Conservation (phyloP, 805 yeast species). For the Cephaloascus albidus region DNA sequence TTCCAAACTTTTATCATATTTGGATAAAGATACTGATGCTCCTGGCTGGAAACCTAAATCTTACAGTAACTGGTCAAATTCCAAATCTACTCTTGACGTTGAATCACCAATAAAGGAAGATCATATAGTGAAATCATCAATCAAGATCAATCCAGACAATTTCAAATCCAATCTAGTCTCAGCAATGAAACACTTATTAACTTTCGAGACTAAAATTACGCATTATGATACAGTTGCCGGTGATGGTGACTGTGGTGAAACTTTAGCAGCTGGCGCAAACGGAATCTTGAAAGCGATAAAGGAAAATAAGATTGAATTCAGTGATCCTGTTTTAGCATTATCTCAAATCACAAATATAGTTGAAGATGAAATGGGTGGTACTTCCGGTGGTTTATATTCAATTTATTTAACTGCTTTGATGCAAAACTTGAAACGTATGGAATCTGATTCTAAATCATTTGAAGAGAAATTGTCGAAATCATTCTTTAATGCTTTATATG, state of each 20-base stretch:
- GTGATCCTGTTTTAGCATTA: conserved; percentile 49
- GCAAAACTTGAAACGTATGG: conserved; percentile 25
- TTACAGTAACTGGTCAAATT: conserved; percentile 12
- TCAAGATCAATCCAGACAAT: conserved; percentile 25
- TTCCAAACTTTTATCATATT: conserved; percentile 33
- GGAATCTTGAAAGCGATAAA: conserved; percentile 52
- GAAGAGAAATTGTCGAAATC: conserved; percentile 34
- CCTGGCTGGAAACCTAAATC: conserved; percentile 68
- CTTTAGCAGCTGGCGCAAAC: conserved; percentile 73
- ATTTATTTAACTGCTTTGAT: conserved; percentile 76
- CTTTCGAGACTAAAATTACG: conserved; percentile 71
- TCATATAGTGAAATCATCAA: conserved; percentile 14
- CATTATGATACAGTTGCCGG: conserved; percentile 84
- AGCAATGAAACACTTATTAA: conserved; percentile 18
- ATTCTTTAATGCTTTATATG: conserved; percentile 46
- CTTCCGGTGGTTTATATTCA: conserved; percentile 89
- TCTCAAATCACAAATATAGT: conserved; percentile 74
- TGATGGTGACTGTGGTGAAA: conserved; percentile 96
- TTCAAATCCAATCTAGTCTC: conserved; percentile 44
- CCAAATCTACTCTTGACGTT: conserved; percentile 10
- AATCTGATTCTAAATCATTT: conserved; percentile 25
- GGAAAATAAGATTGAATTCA: conserved; percentile 20
- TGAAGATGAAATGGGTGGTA: conserved; percentile 94
- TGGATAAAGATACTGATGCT: conserved; percentile 70
- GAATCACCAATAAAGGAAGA: conserved; percentile 19